Evolutionary conservation across 306 rosid species (phyloP).

Genomic region (Vachellia collinsii): DNA sequence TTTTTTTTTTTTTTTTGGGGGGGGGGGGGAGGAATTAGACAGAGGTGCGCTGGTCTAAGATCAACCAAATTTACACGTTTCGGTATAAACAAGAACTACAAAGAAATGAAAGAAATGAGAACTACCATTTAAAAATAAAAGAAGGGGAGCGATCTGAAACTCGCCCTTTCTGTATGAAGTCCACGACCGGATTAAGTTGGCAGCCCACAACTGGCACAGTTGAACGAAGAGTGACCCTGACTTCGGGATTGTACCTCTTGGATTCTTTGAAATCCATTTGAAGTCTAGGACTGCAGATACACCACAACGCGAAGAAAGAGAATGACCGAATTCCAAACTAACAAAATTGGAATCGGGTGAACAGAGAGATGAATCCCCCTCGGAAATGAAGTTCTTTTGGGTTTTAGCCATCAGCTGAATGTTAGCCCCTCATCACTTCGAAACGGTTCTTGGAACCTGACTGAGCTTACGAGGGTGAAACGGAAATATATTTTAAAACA

Average conservation of each 20-base stretch:
- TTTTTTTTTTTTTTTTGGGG: no score
- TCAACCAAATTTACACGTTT: background rate
- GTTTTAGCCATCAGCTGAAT: background rate
- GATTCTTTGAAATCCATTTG: slow-evolving; percentile 21
- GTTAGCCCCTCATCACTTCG: no score
- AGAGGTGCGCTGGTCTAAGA: background rate
- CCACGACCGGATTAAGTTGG: slow-evolving; percentile 7
- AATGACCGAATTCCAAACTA: background rate
- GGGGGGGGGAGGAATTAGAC: background rate
- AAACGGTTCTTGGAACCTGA: background rate
- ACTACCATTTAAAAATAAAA: slow-evolving; percentile 32
- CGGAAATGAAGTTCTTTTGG: background rate
- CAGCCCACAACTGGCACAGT: slow-evolving; percentile 30
- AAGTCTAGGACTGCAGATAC: background rate
- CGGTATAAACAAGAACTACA: background rate
- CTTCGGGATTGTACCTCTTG: background rate
- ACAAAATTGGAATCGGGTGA: background rate
- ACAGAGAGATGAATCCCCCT: background rate
- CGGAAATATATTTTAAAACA: background rate
- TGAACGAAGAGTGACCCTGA: background rate
- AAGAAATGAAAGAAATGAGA: background rate
- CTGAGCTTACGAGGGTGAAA: background rate
- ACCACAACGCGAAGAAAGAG: background rate
- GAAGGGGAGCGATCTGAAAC: background rate
- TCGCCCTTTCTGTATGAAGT: background rate